Evolutionary conservation across 2,329 filamentous ascomycete genomes (phyloP).

Genomic region (Ascocoryne sarcoides): DNA sequence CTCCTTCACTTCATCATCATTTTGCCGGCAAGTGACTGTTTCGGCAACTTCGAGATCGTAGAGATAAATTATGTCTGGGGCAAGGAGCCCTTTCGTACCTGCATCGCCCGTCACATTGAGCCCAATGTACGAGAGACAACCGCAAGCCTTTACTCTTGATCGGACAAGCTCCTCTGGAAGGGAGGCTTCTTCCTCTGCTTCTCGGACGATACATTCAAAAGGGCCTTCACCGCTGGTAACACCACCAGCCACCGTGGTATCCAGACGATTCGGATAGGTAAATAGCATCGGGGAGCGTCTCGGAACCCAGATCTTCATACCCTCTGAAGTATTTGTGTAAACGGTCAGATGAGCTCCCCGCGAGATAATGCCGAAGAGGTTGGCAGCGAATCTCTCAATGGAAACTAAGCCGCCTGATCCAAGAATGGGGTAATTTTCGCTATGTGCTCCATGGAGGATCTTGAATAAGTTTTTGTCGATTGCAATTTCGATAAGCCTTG

Average conservation of each 20-base stretch:
- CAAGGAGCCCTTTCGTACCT: conserved; percentile 52
- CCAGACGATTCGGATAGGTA: conserved; percentile 66
- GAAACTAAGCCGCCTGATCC: conserved; percentile 14
- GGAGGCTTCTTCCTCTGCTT: conserved; percentile 67
- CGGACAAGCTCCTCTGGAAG: conserved; percentile 51
- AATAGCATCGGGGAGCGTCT: conserved; percentile 55
- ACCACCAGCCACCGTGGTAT: conserved; percentile 74
- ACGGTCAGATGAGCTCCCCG: conserved; percentile 61
- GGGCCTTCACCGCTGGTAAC: conserved; percentile 58
- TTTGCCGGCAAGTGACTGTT: conserved; percentile 53
- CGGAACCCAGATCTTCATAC: conserved; percentile 62
- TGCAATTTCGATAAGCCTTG: conserved; percentile 32
- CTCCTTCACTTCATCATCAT: conserved; percentile 70
- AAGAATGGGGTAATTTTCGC: conserved; percentile 34
- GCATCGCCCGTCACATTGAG: conserved; percentile 47
- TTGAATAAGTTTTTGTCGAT: conserved; percentile 28
- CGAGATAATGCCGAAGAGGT: conserved; percentile 56
- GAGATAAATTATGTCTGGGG: conserved; percentile 64
- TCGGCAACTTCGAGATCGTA: conserved; percentile 63
- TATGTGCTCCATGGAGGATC: conserved; percentile 33
- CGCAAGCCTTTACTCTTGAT: conserved; percentile 40
- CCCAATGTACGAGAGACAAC: conserved; percentile 60
- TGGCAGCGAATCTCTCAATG: conserved; percentile 17
- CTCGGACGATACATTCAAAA: conserved; percentile 60
- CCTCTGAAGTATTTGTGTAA: conserved; percentile 41